These are phyloP conservation scores for Lizanozyma gosingica DNA, from an alignment of 1,139 yeast genomes.

Conservation along the genomic window DNA sequence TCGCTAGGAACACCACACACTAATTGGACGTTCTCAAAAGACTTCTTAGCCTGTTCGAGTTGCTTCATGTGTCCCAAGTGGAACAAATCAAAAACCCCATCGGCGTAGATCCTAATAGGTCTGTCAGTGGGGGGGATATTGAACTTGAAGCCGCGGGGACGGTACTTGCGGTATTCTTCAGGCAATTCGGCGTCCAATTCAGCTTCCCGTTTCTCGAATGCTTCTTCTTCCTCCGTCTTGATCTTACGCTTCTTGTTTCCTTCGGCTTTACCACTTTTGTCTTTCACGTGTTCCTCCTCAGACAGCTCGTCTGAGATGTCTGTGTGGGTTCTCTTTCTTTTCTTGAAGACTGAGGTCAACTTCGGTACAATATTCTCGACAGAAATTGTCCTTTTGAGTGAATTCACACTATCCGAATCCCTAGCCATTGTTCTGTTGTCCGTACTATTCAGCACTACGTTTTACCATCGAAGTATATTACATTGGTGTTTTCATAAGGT, in stretches of 20 bases:
- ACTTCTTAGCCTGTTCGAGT: conserved; percentile 89
- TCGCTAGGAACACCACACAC: conserved; percentile 93
- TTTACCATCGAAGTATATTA: no score
- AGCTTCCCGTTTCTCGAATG: conserved; percentile 41
- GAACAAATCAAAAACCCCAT: conserved; percentile 93
- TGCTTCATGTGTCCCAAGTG: conserved; percentile 98
- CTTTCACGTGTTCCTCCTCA: neutral
- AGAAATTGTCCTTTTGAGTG: neutral
- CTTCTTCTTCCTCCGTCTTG: conserved; percentile 24
- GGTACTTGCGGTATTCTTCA: conserved; percentile 52
- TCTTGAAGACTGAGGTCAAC: conserved; percentile 7
- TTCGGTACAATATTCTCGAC: neutral
- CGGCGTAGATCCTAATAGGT: conserved; percentile 89
- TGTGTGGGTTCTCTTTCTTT: conserved; percentile 4
- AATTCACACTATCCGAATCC: neutral
- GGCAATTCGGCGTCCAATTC: conserved; percentile 54
- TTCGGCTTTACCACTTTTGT: no score
- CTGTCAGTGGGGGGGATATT: conserved; percentile 80
- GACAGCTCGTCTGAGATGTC: neutral
- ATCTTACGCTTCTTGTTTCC: conserved; percentile 16
- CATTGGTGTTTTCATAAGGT: no score
- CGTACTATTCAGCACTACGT: no score
- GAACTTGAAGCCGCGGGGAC: conserved; percentile 64
- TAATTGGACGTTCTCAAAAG: conserved; percentile 75
- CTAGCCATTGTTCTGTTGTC: neutral